Evolutionary conservation across 306 rosid species (phyloP).

Genomic region (Casuarina glauca): DNA sequence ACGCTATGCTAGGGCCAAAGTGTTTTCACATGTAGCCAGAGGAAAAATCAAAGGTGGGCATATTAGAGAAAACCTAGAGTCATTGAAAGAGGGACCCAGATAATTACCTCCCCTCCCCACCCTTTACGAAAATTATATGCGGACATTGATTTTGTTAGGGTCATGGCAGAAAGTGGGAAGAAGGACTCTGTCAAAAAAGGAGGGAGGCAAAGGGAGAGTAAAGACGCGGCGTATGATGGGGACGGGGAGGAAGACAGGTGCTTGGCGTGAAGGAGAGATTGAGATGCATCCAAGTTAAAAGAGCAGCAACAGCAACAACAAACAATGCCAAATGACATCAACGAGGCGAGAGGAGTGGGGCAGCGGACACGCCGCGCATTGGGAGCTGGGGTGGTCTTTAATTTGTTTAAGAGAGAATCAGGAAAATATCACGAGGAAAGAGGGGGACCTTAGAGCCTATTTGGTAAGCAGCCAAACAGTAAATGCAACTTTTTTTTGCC

Average conservation of each 20-base stretch:
- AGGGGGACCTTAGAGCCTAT: constrained; percentile 31
- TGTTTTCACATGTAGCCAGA: constrained; percentile 53
- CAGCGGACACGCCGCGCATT: constrained; percentile 39
- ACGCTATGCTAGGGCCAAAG: constrained; percentile 25
- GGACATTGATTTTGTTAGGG: too few relatives aligned
- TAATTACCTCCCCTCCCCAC: too few relatives aligned
- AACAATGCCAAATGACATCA: neutral
- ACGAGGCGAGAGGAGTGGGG: neutral
- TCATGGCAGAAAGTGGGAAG: constrained; percentile 30
- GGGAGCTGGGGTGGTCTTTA: constrained; percentile 35
- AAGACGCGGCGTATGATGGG: constrained; percentile 36
- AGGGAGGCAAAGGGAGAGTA: neutral
- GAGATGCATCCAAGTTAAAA: neutral
- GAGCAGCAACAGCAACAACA: neutral
- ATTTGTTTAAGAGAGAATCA: constrained; percentile 5
- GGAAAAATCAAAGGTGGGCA: constrained; percentile 21
- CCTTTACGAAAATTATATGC: too few relatives aligned
- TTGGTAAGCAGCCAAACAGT: constrained; percentile 51
- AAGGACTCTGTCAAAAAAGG: constrained; percentile 7
- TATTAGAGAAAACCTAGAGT: constrained; percentile 21
- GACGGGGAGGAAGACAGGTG: constrained; percentile 39
- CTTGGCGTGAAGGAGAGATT: constrained; percentile 60
- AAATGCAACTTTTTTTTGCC: constrained; percentile 12
- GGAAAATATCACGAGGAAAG: constrained; percentile 28
- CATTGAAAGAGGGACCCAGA: constrained; percentile 34